These are phyloP conservation scores for Ogataea sp. DNA, from an alignment of 805 yeast species.

Conservation along the genomic window DNA sequence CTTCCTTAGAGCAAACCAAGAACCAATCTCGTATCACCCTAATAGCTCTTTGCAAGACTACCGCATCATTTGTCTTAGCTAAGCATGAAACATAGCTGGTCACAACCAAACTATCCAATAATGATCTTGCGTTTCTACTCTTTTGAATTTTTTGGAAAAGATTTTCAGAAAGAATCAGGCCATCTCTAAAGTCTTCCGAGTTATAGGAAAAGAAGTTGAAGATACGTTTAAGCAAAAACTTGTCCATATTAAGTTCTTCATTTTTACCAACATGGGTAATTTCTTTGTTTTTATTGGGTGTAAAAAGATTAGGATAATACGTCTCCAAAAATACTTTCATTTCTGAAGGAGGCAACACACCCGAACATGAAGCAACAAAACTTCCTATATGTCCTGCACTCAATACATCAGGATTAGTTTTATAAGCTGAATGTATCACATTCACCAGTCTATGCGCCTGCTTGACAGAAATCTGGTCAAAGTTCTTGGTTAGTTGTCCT, in stretches of 20 bases:
- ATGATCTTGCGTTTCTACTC: constrained; percentile 7
- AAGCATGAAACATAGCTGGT: constrained; percentile 17
- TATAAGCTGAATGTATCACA: not conserved
- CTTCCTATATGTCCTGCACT: not conserved
- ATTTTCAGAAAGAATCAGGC: constrained; percentile 6
- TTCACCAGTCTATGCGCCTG: not conserved
- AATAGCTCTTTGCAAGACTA: constrained; percentile 18
- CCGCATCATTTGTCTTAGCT: constrained; percentile 16
- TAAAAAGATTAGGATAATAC: not conserved
- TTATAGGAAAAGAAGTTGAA: too few relatives aligned
- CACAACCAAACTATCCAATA: constrained; percentile 8
- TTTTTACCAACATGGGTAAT: too few relatives aligned
- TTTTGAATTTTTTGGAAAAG: constrained; percentile 14
- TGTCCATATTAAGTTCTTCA: too few relatives aligned
- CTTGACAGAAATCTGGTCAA: not conserved
- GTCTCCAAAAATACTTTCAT: not conserved
- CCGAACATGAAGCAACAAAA: not conserved
- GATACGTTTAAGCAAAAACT: too few relatives aligned
- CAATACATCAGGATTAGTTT: not conserved
- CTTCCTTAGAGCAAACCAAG: constrained; percentile 14
- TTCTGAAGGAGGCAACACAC: not conserved
- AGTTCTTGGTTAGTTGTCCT: too few relatives aligned
- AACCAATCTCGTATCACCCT: constrained; percentile 20
- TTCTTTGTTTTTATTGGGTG: not conserved
- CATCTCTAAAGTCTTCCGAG: not conserved